A percentile compares a stretch with the other conserved stretches of the same genome.
Evolutionary conservation across 805 yeast genomes (phyloP).

Genomic region (Candida qinlingensis): DNA sequence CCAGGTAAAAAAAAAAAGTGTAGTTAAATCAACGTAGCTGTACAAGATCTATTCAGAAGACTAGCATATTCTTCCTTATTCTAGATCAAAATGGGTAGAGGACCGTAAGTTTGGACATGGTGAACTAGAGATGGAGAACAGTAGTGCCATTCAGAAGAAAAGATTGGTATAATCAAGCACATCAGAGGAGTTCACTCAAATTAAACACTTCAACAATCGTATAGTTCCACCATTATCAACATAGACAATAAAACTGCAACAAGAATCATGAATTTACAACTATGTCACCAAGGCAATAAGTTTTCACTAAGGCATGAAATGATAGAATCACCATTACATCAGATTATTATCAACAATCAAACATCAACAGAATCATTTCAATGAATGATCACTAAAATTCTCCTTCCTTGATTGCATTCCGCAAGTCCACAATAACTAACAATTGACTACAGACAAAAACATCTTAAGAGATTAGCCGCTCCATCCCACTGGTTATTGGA

Average conservation of each 20-base stretch:
- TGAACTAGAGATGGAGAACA: too few species aligned
- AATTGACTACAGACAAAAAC: slow-evolving; percentile 73
- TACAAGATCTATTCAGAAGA: not conserved
- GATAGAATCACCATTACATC: too few species aligned
- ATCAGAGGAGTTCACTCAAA: too few species aligned
- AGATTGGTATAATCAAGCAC: not conserved
- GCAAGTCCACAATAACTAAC: slow-evolving; percentile 13
- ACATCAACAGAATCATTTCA: too few species aligned
- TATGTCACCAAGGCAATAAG: not conserved
- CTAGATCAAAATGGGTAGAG: slow-evolving; percentile 27
- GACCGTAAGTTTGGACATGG: slow-evolving; percentile 22
- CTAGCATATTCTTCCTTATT: not conserved
- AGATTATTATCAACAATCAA: too few species aligned
- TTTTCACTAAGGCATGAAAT: too few species aligned
- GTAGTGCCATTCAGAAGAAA: not conserved
- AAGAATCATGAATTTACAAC: not conserved
- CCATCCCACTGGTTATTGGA: slow-evolving; percentile 99
- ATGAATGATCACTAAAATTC: too few species aligned
- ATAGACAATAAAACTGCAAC: too few species aligned
- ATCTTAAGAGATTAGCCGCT: slow-evolving; percentile 99
- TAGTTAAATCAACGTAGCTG: not conserved
- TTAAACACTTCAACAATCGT: too few species aligned
- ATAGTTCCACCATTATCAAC: too few species aligned
- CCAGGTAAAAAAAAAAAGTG: slow-evolving; percentile 5
- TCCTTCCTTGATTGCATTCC: too few species aligned